These are phyloP conservation scores for Sicyos baderoa DNA, from an alignment of 306 rosid genomes.

Conservation along the genomic window DNA sequence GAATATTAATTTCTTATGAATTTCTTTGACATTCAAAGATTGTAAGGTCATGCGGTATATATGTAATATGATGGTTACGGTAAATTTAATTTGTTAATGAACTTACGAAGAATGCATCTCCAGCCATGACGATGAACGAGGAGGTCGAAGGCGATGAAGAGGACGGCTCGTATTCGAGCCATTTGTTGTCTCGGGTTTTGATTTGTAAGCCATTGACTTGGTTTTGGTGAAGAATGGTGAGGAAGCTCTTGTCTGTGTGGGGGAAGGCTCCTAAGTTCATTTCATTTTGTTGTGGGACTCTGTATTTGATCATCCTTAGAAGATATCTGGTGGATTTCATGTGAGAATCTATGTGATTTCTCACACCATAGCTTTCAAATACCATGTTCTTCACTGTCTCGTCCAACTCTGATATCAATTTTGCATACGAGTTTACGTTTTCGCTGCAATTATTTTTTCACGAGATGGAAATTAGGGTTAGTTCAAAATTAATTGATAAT, in stretches of 20 bases:
- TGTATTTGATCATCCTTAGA: conserved; percentile 21
- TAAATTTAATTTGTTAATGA: background rate
- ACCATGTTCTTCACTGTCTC: conserved; percentile 24
- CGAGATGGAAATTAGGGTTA: background rate
- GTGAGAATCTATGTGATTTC: conserved; percentile 13
- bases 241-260: conserved; percentile 26
- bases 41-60: too few relatives aligned
- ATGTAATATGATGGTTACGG: background rate
- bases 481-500: too few relatives aligned
- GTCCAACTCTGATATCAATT: background rate
- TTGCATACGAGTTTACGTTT: background rate
- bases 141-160: conserved; percentile 3
- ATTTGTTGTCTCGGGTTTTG: conserved; percentile 18
- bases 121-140: conserved; percentile 25
- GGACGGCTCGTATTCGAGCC: conserved; percentile 19
- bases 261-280: background rate
- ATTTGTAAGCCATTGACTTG: conserved; percentile 24
- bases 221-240: conserved; percentile 24
- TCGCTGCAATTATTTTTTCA: background rate
- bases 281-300: conserved; percentile 14
- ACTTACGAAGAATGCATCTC: conserved; percentile 24
- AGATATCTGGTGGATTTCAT: conserved; percentile 19
- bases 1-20: too few relatives aligned
- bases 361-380: conserved; percentile 25
- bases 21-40: too few relatives aligned